These are phyloP conservation scores for Jasminum sambac DNA, from an alignment of 257 asterid genomes.

Conservation along the genomic window DNA sequence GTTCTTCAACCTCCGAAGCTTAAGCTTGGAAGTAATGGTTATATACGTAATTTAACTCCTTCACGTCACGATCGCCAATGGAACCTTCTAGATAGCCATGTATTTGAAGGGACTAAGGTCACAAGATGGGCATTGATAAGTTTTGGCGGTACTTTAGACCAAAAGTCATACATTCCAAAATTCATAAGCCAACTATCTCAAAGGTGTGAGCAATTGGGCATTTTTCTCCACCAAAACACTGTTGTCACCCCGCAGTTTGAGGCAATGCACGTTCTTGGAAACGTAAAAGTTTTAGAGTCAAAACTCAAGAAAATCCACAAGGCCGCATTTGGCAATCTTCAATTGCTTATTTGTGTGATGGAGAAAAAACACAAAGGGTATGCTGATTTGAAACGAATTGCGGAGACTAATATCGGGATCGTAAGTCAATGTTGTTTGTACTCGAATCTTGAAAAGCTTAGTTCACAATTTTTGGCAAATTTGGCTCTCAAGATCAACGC, in stretches of 20 bases:
- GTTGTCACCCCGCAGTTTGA: constrained; percentile 67
- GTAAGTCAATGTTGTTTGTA: constrained; percentile 91
- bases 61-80: constrained; percentile 85
- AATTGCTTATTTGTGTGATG: constrained; percentile 90
- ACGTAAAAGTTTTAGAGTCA: constrained; percentile 63
- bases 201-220: constrained; percentile 80
- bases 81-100: constrained; percentile 93
- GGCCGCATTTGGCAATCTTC: constrained; percentile 63
- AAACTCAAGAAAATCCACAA: constrained; percentile 65
- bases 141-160: constrained; percentile 78
- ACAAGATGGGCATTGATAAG: constrained; percentile 83
- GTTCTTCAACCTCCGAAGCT: constrained; percentile 93
- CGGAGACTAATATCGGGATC: constrained; percentile 80
- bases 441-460: constrained; percentile 56
- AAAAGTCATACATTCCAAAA: constrained; percentile 57
- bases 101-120: constrained; percentile 72
- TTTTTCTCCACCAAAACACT: constrained; percentile 56
- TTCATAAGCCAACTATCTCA: constrained; percentile 76
- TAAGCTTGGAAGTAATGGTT: constrained; percentile 83
- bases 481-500: constrained; percentile 94
- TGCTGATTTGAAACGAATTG: constrained; percentile 83
- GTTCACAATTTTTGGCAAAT: constrained; percentile 82
- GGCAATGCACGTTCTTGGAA: constrained; percentile 81
- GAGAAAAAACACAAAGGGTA: constrained; percentile 95
- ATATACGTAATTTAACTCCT: constrained; percentile 70